Conservation (phyloP, 2,329 filamentous ascomycete species). For the Pseudopithomyces maydicus region DNA sequence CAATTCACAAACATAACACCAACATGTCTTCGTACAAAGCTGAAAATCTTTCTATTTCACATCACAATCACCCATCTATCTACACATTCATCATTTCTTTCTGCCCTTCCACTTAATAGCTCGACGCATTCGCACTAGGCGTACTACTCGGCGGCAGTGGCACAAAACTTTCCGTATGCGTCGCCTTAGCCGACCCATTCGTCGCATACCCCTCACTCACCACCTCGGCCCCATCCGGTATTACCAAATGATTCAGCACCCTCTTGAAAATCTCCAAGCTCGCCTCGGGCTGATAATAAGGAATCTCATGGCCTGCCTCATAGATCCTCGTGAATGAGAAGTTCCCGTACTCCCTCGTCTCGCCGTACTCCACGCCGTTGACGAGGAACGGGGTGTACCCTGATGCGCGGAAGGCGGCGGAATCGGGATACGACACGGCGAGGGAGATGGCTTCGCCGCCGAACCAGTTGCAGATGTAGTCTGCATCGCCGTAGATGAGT, state of each 20-base stretch:
- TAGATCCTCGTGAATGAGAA: conserved; percentile 58
- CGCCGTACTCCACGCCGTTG: conserved; percentile 64
- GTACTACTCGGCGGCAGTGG: conserved; percentile 31
- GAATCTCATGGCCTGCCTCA: conserved; percentile 58
- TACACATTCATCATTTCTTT: no score
- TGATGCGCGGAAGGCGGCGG: conserved; percentile 62
- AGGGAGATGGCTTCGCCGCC: conserved; percentile 74
- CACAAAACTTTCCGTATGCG: conserved; percentile 37
- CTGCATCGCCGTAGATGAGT: conserved; percentile 63
- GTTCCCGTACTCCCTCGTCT: conserved; percentile 77
- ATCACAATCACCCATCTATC: no score
- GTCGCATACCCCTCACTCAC: conserved; percentile 36
- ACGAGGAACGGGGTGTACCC: conserved; percentile 74
- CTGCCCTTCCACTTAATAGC: neutral
- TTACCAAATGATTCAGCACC: conserved; percentile 28
- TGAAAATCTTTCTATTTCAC: no score
- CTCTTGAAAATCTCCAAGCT: conserved; percentile 37
- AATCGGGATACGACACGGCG: conserved; percentile 58
- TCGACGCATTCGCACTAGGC: conserved; percentile 14
- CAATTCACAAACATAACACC: no score
- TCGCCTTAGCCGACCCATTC: conserved; percentile 36
- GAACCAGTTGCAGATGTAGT: conserved; percentile 67
- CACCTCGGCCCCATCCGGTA: conserved; percentile 35
- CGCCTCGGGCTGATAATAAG: conserved; percentile 47
- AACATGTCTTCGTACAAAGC: no score